phyloP scores from a whole-genome alignment of 2,329 filamentous ascomycete species.

The Basipetospora chlamydospora region DNA sequence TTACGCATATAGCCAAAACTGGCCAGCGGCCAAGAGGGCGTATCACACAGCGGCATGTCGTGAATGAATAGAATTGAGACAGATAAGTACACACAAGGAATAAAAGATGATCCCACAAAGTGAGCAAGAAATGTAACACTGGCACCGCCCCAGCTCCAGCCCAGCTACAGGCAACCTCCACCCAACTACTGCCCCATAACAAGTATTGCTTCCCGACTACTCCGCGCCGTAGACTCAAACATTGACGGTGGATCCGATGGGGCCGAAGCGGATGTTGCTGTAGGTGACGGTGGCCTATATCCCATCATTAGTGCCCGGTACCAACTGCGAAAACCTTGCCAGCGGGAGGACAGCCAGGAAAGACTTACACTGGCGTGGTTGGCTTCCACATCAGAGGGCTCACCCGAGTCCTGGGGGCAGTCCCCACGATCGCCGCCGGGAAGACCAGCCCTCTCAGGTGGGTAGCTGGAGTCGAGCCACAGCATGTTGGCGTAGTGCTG shows the following conservation, averaged over 20 bases:
- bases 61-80: too few relatives aligned
- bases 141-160: too few relatives aligned
- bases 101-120: too few relatives aligned
- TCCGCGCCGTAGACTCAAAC: too few relatives aligned
- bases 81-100: too few relatives aligned
- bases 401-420: conserved; percentile 13
- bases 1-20: too few relatives aligned
- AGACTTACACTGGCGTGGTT: conserved; percentile 6
- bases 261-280: conserved; percentile 30
- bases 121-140: too few relatives aligned
- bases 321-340: neutral
- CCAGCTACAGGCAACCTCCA: too few relatives aligned
- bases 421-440: conserved; percentile 13
- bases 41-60: too few relatives aligned
- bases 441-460: conserved; percentile 17
- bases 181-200: too few relatives aligned
- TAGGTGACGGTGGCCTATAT: neutral
- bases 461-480: conserved; percentile 58
- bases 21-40: too few relatives aligned
- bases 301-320: neutral
- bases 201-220: too few relatives aligned
- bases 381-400: conserved; percentile 12
- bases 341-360: neutral
- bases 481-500: conserved; percentile 50
- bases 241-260: conserved; percentile 27